Evolutionary conservation across 352 stramenopile genomes (phyloP).

Genomic region (Elongisporangium senticosum): DNA sequence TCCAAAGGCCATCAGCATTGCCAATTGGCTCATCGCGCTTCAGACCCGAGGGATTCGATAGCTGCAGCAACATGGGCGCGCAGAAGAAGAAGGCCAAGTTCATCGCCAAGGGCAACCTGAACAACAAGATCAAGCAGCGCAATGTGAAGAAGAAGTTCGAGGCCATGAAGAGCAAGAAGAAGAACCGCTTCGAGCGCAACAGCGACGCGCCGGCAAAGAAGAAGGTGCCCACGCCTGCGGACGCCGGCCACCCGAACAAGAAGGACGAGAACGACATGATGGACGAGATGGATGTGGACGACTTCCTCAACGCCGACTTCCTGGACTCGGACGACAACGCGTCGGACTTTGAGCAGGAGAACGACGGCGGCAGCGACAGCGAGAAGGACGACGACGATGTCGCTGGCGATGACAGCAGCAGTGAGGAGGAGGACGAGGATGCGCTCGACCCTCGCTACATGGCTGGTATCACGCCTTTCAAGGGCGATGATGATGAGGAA

Average conservation of each 20-base stretch:
- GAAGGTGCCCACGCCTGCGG: slow-evolving; percentile 17
- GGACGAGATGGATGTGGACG: slow-evolving; percentile 86
- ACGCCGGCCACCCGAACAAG: slow-evolving; percentile 13
- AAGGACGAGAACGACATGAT: slow-evolving; percentile 77
- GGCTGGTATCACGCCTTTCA: slow-evolving; percentile 28
- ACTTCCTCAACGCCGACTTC: slow-evolving; percentile 82
- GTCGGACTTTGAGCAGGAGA: slow-evolving; percentile 18
- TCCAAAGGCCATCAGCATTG: too few species aligned
- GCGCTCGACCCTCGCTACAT: slow-evolving; percentile 78
- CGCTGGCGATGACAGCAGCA: slow-evolving; percentile 50
- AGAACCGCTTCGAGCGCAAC: slow-evolving; percentile 55
- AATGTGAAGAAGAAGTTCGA: slow-evolving; percentile 82
- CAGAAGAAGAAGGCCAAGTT: slow-evolving; percentile 89
- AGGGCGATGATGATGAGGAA: slow-evolving; percentile 27
- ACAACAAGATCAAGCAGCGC: slow-evolving; percentile 80
- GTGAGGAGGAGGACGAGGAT: slow-evolving; percentile 80
- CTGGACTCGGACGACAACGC: slow-evolving; percentile 54
- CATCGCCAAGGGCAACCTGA: slow-evolving; percentile 74
- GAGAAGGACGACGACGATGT: slow-evolving; percentile 37
- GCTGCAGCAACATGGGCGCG: slow-evolving; percentile 33
- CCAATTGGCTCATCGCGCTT: too few species aligned
- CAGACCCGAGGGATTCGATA: background rate
- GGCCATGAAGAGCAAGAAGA: slow-evolving; percentile 75
- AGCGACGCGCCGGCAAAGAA: slow-evolving; percentile 55
- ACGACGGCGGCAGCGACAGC: slow-evolving; percentile 11